Evolutionary conservation across 352 stramenopile species (phyloP), one percentile per base, ranked within the genome.

Genomic region (Phytophthora boehmeriae): DNA sequence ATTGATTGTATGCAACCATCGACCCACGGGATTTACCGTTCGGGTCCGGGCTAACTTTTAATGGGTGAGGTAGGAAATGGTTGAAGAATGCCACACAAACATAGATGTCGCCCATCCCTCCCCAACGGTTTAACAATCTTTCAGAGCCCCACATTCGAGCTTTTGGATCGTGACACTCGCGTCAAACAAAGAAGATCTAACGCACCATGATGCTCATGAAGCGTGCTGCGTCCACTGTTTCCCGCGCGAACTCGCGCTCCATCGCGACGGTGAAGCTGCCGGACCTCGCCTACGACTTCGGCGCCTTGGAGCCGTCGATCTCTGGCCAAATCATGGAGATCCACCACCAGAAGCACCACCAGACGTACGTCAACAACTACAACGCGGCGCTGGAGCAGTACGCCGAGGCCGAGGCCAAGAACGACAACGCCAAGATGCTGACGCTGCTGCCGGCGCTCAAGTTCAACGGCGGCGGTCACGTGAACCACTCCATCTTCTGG

Each of bases 401-500:
- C 58, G 92, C 95, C 39, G 83, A 93, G 49, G 96, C 96, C 35
- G 75, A 96, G 68, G 59, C 69, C 42, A 92, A 92, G 69, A 59
- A 70, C 23, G 92, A 99, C 78, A 81, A 98, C 61, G 89, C 85
- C 47, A 90, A 86, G 57, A 88, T 98, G 57, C 96, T 98, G 65
- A 83, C 77, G 39, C 74, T 98, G 20, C 89, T 98, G 63, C 79
- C 77, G 13, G 95, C 95, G 34, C 80, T 99, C 45, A 97, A 98
- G 68, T 99, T 99, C 78, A 99, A 99, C 79, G 97, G 97, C 17
- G 97, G 97, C 13, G 97, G 97, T 55, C 97, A 99, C 75, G 75
- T 99, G 23, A 99, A 99, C 76, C 97, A 99, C 78, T 97, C 94
- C 53, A 95, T 99, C 63, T 99, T 99, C 79, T 99, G 97, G 97